Base-by-base conservation (phyloP, 306 rosid genomes). In the Delonix regia region DNA sequence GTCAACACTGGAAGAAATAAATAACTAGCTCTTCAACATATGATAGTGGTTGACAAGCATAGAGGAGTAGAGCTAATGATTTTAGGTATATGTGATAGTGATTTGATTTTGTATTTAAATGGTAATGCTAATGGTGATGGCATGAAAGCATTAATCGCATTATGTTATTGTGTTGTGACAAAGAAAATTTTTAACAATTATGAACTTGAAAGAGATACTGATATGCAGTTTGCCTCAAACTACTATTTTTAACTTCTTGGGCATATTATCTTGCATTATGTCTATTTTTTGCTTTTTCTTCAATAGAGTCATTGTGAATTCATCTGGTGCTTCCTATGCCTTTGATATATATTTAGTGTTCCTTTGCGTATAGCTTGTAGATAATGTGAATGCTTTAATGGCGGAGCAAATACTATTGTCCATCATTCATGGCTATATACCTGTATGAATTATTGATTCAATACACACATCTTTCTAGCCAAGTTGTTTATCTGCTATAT, bases 311-410 rank as follows among this genome's bases (percentile, higher is more conserved):
- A 28, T 18, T 49, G 30, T 41, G 49, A 67, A 41, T 36, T 52
- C 62, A 22, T 60, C 59, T 42, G 30, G 59, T 61, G 48, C 68
- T 59, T 21, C 13, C 36, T 21, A 21, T 75, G 77, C 64, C 9
- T 42, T 34, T 72, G 57, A 42, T 71, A 21, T 28, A 69, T 62
- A 13, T 73, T 68, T 79, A 22, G 14, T 55, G 28, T 62, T 49
- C 36, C 49, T 47, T 62, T 85, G 78, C 79, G 60, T 81, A 53
- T 67, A 44, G 34, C 63, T 67, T 73, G 44, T 66, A 62, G 45
- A 45, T 12, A 44, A 63, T 49, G 8, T 5, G 18, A 36, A 60
- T 22, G 36, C 42, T 34, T 85, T 69, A 56, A 30, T 27, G 22
- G 55, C n/a, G 33, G 73, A 60, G 55, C 22, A 68, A 41, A 34